phyloP scores from a whole-genome alignment of 1,284 basidiomycete genomes.

The Pseudozyma thailandica region DNA sequence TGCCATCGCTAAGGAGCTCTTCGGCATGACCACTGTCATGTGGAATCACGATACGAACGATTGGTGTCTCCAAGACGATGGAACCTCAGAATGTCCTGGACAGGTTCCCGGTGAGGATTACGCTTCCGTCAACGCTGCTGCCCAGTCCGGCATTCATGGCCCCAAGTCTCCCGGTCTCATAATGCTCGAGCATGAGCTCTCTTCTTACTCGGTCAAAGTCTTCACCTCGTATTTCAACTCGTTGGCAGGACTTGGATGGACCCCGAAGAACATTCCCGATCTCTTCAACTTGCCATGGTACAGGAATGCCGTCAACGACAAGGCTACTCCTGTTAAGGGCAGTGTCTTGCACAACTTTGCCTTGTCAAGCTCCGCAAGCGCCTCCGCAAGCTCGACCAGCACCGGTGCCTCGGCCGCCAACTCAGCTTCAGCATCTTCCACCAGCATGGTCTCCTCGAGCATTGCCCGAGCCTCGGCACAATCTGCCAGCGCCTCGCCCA shows the following conservation, averaged over 20 bases:
- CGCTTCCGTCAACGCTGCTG: slow-evolving; percentile 41
- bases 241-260: slow-evolving; percentile 78
- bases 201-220: slow-evolving; percentile 73
- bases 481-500: neutral
- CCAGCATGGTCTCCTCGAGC: slow-evolving; percentile 3
- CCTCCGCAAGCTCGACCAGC: slow-evolving; percentile 2
- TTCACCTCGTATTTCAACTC: slow-evolving; percentile 78
- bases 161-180: slow-evolving; percentile 75
- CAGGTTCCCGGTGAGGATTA: slow-evolving; percentile 35
- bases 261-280: slow-evolving; percentile 36
- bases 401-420: neutral
- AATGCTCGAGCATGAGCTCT: slow-evolving; percentile 85
- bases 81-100: slow-evolving; percentile 40
- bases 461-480: neutral
- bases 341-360: slow-evolving; percentile 27
- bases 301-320: slow-evolving; percentile 46
- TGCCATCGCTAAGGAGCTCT: slow-evolving; percentile 61
- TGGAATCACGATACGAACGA: slow-evolving; percentile 64
- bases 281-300: slow-evolving; percentile 49
- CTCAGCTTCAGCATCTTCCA: slow-evolving; percentile 2
- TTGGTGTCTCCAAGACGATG: slow-evolving; percentile 62
- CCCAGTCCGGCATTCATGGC: slow-evolving; percentile 26
- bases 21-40: slow-evolving; percentile 65
- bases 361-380: slow-evolving; percentile 9
- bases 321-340: slow-evolving; percentile 19